A percentile compares a stretch with the other conserved stretches of the same genome.
phyloP scores from a whole-genome alignment of 1,284 basidiomycete genomes.

The Moesziomyces parantarcticus region DNA sequence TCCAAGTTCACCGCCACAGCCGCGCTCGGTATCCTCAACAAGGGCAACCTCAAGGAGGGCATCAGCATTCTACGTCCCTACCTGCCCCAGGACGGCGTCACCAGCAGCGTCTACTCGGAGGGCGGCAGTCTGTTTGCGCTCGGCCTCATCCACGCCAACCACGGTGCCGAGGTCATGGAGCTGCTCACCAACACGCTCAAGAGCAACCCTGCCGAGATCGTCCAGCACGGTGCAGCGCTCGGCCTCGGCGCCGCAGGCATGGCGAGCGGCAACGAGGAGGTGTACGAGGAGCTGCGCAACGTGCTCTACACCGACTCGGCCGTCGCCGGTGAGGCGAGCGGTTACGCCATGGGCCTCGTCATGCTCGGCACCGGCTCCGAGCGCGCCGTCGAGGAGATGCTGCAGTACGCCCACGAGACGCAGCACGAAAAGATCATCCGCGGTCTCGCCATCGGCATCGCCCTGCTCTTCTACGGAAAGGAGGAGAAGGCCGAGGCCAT shows the following conservation, averaged over 20 bases:
- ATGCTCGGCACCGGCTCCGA: conserved; percentile 66
- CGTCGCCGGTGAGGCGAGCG: conserved; percentile 65
- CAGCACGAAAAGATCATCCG: conserved; percentile 68
- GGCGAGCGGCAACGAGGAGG: conserved; percentile 67
- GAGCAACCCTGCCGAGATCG: conserved; percentile 65
- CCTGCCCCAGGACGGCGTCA: conserved; percentile 64
- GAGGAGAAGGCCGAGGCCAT: conserved; percentile 63
- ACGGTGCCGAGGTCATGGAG: conserved; percentile 65
- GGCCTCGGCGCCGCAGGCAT: conserved; percentile 67
- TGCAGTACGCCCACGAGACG: conserved; percentile 68
- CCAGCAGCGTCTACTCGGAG: conserved; percentile 65
- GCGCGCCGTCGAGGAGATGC: conserved; percentile 67
- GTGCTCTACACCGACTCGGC: conserved; percentile 67
- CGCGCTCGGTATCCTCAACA: conserved; percentile 67
- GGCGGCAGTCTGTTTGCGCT: conserved; percentile 66
- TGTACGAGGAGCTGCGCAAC: conserved; percentile 66
- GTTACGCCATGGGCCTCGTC: conserved; percentile 68
- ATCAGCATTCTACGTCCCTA: conserved; percentile 65
- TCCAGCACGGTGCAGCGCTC: conserved; percentile 67
- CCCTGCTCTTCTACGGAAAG: conserved; percentile 67
- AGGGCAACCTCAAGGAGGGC: conserved; percentile 66
- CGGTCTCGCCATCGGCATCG: conserved; percentile 66
- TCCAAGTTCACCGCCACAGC: conserved; percentile 68
- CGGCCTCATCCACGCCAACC: conserved; percentile 67
- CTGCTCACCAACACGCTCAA: conserved; percentile 65